Evolutionary conservation across 164 flowering plant genomes (phyloP).

Genomic region (Berberis vulgaris): DNA sequence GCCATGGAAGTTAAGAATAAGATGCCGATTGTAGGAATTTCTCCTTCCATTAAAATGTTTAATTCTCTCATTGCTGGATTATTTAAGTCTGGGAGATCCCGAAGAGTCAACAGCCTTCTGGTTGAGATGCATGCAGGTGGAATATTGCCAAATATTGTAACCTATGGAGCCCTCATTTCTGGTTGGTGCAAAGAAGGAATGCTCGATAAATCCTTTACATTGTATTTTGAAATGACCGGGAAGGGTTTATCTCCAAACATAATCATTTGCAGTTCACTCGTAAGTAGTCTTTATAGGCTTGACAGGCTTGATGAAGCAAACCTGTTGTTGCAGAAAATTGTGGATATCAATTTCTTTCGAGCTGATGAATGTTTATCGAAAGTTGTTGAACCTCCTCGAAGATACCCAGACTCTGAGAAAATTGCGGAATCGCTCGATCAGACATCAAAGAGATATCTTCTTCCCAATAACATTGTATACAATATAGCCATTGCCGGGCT

Average conservation of each 20-base stretch:
- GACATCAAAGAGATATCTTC: constrained; percentile 22
- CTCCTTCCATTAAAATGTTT: constrained; percentile 51
- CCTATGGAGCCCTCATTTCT: constrained; percentile 66
- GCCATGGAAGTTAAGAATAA: constrained; percentile 48
- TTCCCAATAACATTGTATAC: constrained; percentile 47
- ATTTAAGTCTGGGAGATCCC: constrained; percentile 32
- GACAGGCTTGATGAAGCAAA: constrained; percentile 62
- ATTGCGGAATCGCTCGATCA: constrained; percentile 34
- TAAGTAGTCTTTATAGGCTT: constrained; percentile 51
- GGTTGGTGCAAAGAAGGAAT: constrained; percentile 71
- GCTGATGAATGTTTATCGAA: constrained; percentile 15
- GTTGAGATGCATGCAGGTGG: constrained; percentile 45
- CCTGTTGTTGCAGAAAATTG: constrained; percentile 50
- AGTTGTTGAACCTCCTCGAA: constrained; percentile 9
- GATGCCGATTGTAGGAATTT: constrained; percentile 43
- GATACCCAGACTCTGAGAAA: constrained; percentile 19
- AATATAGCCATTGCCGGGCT: constrained; percentile 63
- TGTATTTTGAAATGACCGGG: constrained; percentile 54
- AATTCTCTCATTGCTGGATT: constrained; percentile 65
- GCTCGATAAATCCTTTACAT: constrained; percentile 48
- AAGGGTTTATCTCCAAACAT: constrained; percentile 57
- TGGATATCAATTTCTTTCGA: constrained; percentile 28
- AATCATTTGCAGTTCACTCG: constrained; percentile 44
- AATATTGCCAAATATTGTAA: constrained; percentile 43
- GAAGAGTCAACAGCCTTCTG: constrained; percentile 35